These are phyloP conservation scores for Hyaloraphidium curvatum DNA, from an alignment of 192 early-diverging fungal species.

Conservation along the genomic window DNA sequence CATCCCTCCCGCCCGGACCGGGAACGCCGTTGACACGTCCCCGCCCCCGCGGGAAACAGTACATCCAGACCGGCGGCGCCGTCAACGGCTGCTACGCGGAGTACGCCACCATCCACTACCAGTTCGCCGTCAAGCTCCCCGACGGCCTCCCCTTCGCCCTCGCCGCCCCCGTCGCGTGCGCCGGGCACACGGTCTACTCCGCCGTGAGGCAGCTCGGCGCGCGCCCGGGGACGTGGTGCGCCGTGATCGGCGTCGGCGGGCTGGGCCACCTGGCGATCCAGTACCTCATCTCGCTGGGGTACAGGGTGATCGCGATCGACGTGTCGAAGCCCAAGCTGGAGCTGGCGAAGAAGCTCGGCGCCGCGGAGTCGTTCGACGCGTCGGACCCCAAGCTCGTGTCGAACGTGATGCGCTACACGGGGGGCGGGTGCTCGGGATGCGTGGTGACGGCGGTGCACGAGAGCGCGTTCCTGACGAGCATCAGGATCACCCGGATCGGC, in stretches of 20 bases:
- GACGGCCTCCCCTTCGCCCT: neutral
- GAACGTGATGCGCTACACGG: neutral
- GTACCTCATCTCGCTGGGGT: neutral
- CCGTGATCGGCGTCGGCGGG: neutral
- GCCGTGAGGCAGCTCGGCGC: neutral
- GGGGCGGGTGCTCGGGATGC: neutral
- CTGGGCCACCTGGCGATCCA: conserved; percentile 2
- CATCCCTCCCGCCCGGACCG: neutral
- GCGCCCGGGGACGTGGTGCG: neutral
- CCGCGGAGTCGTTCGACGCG: neutral
- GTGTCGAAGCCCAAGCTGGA: neutral
- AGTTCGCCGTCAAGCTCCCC: neutral
- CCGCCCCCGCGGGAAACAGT: neutral
- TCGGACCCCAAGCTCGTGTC: neutral
- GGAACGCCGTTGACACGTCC: neutral
- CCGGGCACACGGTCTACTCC: conserved; percentile 1
- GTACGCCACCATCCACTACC: neutral
- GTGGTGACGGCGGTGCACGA: conserved; percentile 2
- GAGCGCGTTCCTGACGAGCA: neutral
- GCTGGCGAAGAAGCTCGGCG: neutral
- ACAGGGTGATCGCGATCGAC: neutral
- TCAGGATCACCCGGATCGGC: neutral
- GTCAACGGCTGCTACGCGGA: neutral
- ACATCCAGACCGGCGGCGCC: neutral
- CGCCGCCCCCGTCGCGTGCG: neutral